A percentile compares a stretch with the other conserved stretches of the same genome.
Conservation (phyloP, 2,329 filamentous ascomycete genomes). For the Alternaria conjuncta region DNA sequence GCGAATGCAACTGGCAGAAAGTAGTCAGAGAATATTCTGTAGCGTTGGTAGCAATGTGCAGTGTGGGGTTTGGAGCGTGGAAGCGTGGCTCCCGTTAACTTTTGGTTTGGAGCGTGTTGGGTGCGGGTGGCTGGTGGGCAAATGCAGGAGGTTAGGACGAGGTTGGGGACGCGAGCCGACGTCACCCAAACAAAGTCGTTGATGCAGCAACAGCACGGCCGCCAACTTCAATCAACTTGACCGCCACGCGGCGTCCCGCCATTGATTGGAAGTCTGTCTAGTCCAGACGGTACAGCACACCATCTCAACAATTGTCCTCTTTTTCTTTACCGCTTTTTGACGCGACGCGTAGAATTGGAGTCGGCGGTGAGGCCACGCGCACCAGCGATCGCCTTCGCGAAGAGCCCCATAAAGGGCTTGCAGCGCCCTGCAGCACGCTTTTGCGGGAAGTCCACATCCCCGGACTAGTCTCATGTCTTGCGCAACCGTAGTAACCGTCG, state of each 20-base stretch:
- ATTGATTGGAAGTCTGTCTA: constrained; percentile 1
- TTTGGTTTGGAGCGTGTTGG: constrained; percentile 18
- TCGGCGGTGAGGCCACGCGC: background rate
- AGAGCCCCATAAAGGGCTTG: background rate
- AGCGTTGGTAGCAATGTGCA: constrained; percentile 11
- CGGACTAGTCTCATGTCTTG: background rate
- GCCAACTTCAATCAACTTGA: background rate
- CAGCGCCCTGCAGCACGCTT: background rate
- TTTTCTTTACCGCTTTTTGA: background rate
- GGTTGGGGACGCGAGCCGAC: constrained; percentile 20
- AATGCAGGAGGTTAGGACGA: constrained; percentile 21
- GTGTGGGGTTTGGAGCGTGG: constrained; percentile 15
- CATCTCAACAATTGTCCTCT: background rate
- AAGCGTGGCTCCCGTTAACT: constrained; percentile 15
- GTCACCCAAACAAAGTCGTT: constrained; percentile 27
- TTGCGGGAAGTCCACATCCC: background rate
- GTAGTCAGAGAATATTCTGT: constrained; percentile 22
- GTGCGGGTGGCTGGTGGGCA: constrained; percentile 11
- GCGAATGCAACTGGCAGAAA: constrained; percentile 23
- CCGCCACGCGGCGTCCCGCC: constrained; percentile 7
- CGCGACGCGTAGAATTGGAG: background rate
- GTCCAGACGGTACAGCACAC: background rate
- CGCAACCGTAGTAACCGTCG: background rate
- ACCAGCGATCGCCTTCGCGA: background rate
- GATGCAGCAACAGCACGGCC: constrained; percentile 20